A percentile compares a stretch with the other conserved stretches of the same genome.
phyloP scores from a whole-genome alignment of 495 filamentous ascomycete species.

The Talaromyces wortmannii region DNA sequence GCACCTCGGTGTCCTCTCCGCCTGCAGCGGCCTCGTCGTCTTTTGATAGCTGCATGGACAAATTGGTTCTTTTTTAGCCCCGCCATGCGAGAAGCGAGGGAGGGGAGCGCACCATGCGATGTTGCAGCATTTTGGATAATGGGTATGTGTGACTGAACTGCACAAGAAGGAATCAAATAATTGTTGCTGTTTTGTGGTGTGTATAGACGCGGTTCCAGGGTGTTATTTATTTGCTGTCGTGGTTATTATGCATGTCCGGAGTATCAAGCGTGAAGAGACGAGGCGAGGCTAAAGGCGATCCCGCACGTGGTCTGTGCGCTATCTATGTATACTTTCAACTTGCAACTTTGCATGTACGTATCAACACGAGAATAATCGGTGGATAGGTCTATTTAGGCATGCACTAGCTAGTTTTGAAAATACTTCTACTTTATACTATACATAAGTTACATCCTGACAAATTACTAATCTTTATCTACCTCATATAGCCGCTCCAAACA shows the following conservation, averaged over 20 bases:
- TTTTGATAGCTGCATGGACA: conserved; percentile 63
- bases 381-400: background rate
- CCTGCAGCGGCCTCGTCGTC: conserved; percentile 75
- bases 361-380: background rate
- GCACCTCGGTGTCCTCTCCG: conserved; percentile 79
- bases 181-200: background rate
- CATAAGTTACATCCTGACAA: no score
- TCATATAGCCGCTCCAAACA: no score
- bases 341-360: background rate
- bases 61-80: conserved; percentile 3
- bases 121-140: conserved; percentile 30
- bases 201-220: background rate
- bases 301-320: background rate
- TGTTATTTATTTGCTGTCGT: background rate
- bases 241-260: no score
- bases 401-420: background rate
- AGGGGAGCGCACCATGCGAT: conserved; percentile 29
- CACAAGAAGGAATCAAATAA: no score
- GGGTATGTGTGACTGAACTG: background rate
- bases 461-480: no score
- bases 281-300: background rate
- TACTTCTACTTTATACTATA: no score
- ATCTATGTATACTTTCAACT: background rate
- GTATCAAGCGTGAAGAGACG: no score
- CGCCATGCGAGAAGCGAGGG: background rate